Evolutionary conservation across 23 red algal species (phyloP).

Genomic region (Agarophyton chilense): DNA sequence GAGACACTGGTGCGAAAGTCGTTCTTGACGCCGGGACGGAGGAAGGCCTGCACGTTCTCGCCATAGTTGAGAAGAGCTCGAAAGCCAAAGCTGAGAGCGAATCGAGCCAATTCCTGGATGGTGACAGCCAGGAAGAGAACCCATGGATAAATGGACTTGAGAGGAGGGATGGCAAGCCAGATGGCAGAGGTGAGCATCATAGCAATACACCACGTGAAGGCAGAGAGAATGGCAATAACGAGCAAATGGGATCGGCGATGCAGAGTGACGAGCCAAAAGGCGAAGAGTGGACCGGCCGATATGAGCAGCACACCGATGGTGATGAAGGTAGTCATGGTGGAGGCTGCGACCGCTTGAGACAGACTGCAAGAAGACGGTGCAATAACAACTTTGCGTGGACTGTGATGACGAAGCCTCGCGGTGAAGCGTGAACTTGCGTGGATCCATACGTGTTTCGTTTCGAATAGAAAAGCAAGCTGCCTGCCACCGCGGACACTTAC

Average conservation of each 20-base stretch:
- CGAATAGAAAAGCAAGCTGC: no score
- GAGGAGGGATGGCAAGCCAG: constrained; percentile 68
- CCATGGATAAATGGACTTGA: constrained; percentile 41
- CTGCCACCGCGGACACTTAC: no score
- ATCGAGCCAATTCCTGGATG: constrained; percentile 60
- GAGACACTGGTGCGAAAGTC: constrained; percentile 57
- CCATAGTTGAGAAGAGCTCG: constrained; percentile 12
- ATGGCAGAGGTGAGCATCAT: constrained; percentile 49
- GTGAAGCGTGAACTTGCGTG: no score
- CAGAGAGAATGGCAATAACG: constrained; percentile 60
- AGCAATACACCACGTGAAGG: constrained; percentile 67
- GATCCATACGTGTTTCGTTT: no score
- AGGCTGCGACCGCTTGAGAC: no score
- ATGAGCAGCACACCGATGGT: constrained; percentile 62
- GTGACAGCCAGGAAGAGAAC: constrained; percentile 63
- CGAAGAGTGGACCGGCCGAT: constrained; percentile 48
- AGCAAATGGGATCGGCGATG: constrained; percentile 63
- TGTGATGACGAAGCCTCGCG: no score
- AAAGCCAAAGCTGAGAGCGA: constrained; percentile 47
- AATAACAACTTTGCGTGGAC: no score
- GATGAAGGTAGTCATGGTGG: constrained; percentile 60
- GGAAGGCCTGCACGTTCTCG: constrained; percentile 63
- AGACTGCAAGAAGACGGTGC: no score
- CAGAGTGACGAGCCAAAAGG: constrained; percentile 55
- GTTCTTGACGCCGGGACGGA: constrained; percentile 64